phyloP scores from a whole-genome alignment of 768 basidiomycete species.

The Auriscalpium orientale region DNA sequence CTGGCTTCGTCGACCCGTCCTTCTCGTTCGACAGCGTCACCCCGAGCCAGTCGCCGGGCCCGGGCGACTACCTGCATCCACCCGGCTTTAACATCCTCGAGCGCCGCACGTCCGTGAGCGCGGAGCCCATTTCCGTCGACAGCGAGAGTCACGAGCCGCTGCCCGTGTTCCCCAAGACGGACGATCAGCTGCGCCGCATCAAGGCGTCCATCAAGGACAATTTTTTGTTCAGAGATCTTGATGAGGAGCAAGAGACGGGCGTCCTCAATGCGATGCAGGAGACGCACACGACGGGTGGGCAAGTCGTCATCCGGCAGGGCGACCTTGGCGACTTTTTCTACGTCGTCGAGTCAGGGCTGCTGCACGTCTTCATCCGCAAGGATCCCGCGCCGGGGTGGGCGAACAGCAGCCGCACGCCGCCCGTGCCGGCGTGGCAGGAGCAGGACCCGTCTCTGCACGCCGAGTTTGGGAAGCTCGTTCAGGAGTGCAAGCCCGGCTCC shows the following conservation, averaged over 20 bases:
- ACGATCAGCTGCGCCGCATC: slow-evolving; percentile 83
- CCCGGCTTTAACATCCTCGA: slow-evolving; percentile 76
- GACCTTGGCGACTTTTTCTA: slow-evolving; percentile 98
- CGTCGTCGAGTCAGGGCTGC: slow-evolving; percentile 83
- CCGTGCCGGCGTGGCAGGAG: slow-evolving; percentile 39
- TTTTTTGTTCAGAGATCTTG: slow-evolving; percentile 93
- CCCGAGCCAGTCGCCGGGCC: slow-evolving; percentile 25
- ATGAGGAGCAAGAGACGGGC: slow-evolving; percentile 91
- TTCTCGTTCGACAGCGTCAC: slow-evolving; percentile 26
- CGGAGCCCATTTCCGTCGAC: slow-evolving; percentile 89
- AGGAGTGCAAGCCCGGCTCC: slow-evolving; percentile 74
- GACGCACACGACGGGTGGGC: slow-evolving; percentile 55
- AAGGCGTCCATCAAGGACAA: slow-evolving; percentile 80
- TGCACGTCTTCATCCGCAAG: slow-evolving; percentile 75
- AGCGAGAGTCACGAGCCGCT: slow-evolving; percentile 56
- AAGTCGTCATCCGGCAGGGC: slow-evolving; percentile 92
- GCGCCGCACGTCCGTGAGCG: slow-evolving; percentile 89
- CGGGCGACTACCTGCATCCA: slow-evolving; percentile 63
- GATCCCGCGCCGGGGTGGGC: slow-evolving; percentile 53
- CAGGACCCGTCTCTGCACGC: slow-evolving; percentile 60
- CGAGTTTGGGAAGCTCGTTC: slow-evolving; percentile 73
- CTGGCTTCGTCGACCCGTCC: too few species aligned
- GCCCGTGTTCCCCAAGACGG: slow-evolving; percentile 71
- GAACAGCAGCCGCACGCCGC: slow-evolving; percentile 36
- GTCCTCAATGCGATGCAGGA: slow-evolving; percentile 97